Base-by-base conservation (phyloP, 108 stramenopile species). In the Poteriospumella lacustris region DNA sequence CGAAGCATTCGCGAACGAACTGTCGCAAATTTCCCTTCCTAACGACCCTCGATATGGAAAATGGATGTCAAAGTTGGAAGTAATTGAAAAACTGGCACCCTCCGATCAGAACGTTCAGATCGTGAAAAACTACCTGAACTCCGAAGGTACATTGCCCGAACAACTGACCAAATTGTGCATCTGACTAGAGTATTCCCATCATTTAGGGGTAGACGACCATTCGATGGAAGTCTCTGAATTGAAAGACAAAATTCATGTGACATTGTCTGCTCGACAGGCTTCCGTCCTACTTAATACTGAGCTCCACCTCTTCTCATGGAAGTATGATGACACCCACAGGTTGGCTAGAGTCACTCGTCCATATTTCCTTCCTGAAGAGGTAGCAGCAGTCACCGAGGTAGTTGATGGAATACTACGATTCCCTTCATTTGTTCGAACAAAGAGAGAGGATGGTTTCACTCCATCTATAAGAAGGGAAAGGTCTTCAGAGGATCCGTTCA, bases 1-100 rank as follows among this genome's bases (percentile, higher is more conserved):
- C 9, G 26, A 19, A 1, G 12, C 31, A 26, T 68, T 79, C 38
- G 70, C 62, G 34, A 39, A 72, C 1, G 39, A 26, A 29, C 70
- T 79, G 59, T 56, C 68, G 79, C 62, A 79, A 12, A 68, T 72
- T 1, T 79, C 79, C 19, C 31, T 29, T 44, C 79, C 79, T 9
- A 15, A 28, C 1, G 24, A 19, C 44, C 69, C 79, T 44, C 24
- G 26, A 5, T 79, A 79, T 42, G 79, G 79, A 0, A 44, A 79
- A 2, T 68, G 68, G 42, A 39, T 79, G 12, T 34, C 3, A 34
- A 24, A 34, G n/a, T n/a, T n/a, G n/a, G 29, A 64, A 12, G 31
- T 64, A 26, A 31, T 33, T 34, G 28, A 26, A 34, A 3, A 5
- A 5, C 15, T 64, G 28, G 28, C 60, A 5, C 60, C 60, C 31